Conservation (phyloP, 495 filamentous ascomycete species). For the Daldinia childiae region DNA sequence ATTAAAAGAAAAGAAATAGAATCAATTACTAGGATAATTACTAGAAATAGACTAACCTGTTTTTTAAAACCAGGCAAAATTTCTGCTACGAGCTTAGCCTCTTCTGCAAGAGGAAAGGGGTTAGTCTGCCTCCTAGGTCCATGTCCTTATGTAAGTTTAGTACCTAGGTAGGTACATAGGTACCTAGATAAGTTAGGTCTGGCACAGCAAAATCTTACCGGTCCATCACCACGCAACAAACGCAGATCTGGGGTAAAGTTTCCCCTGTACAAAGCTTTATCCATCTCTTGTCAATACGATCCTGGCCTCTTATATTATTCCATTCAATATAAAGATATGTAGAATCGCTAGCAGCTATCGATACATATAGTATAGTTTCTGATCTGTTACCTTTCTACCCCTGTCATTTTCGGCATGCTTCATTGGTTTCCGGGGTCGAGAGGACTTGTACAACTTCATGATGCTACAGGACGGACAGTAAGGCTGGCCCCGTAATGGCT, state of each 20-base stretch:
- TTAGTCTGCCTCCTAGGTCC: neutral
- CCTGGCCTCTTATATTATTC: neutral
- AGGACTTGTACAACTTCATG: conserved; percentile 19
- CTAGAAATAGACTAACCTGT: neutral
- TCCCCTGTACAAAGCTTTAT: neutral
- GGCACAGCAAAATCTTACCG: neutral
- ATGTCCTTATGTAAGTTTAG: neutral
- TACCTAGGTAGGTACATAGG: no score
- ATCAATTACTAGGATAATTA: neutral
- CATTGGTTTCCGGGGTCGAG: conserved; percentile 21
- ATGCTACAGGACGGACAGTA: conserved; percentile 24
- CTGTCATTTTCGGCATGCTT: conserved; percentile 8
- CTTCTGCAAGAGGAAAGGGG: conserved; percentile 32
- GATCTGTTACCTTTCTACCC: neutral
- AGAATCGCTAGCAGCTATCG: neutral
- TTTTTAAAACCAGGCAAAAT: neutral
- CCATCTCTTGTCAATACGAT: neutral
- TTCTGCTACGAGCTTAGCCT: neutral
- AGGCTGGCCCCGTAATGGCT: conserved; percentile 21
- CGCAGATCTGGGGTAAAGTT: conserved; percentile 38
- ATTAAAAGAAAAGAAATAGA: neutral
- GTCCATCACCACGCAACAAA: conserved; percentile 1
- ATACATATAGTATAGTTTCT: neutral
- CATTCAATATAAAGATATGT: neutral
- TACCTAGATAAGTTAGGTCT: no score